Evolutionary conservation across 2,329 filamentous ascomycete species (phyloP).

Genomic region (Cryphonectria naterciae): DNA sequence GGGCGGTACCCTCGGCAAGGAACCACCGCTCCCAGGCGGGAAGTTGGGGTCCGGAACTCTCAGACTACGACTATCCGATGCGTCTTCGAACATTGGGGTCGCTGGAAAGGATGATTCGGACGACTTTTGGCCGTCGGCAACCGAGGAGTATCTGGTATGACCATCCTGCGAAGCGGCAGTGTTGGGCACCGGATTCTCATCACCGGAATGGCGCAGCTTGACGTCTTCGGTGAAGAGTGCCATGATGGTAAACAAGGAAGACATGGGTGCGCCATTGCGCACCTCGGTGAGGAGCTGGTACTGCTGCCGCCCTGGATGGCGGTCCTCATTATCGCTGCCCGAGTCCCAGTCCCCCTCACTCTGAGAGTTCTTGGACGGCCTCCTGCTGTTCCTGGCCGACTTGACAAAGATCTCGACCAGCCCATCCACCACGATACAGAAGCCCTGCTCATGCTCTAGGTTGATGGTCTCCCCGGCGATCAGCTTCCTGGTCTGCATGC

Average conservation of each 20-base stretch:
- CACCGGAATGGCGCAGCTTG: conserved; percentile 73
- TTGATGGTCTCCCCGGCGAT: conserved; percentile 95
- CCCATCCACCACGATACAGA: conserved; percentile 95
- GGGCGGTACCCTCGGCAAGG: conserved; percentile 69
- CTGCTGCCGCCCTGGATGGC: conserved; percentile 71
- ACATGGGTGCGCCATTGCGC: conserved; percentile 97
- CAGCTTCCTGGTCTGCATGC: conserved; percentile 96
- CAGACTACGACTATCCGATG: conserved; percentile 28
- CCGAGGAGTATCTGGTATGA: conserved; percentile 37
- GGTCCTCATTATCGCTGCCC: conserved; percentile 65
- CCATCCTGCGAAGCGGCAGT: conserved; percentile 36
- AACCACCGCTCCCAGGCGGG: conserved; percentile 39
- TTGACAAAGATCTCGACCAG: conserved; percentile 98
- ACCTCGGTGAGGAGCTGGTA: conserved; percentile 97
- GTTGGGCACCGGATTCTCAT: conserved; percentile 49
- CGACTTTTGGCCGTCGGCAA: conserved; percentile 37
- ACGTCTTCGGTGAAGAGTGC: conserved; percentile 97
- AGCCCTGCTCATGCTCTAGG: conserved; percentile 96
- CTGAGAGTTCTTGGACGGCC: conserved; percentile 47
- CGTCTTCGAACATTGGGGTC: conserved; percentile 44
- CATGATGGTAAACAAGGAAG: conserved; percentile 94
- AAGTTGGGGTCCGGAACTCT: conserved; percentile 36
- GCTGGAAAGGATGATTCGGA: conserved; percentile 43
- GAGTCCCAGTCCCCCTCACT: conserved; percentile 48
- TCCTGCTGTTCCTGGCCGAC: conserved; percentile 64